phyloP scores from a whole-genome alignment of 345 rosid species.

The Salix viminalis region DNA sequence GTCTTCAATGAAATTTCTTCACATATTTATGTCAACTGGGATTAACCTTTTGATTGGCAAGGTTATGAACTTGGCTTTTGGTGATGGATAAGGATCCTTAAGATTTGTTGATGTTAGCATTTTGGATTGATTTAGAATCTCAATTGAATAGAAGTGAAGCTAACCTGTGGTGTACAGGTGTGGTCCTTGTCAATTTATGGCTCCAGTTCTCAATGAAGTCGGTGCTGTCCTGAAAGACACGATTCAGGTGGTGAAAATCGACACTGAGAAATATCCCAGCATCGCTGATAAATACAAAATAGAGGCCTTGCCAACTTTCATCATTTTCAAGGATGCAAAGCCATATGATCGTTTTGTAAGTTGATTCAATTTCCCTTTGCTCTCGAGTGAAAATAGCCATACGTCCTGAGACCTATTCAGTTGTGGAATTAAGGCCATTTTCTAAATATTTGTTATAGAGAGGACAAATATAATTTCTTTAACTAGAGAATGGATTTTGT shows the following conservation, averaged over 20 bases:
- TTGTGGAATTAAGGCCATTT: neutral
- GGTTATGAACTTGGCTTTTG: neutral
- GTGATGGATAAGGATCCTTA: neutral
- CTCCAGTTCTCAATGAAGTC: conserved; percentile 74
- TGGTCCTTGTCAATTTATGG: conserved; percentile 94
- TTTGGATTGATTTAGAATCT: neutral
- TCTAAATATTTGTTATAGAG: neutral
- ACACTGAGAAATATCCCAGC: conserved; percentile 82
- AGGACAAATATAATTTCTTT: neutral
- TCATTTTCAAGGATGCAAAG: conserved; percentile 77
- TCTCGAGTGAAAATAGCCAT: neutral
- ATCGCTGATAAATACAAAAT: conserved; percentile 69
- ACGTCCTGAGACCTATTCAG: neutral
- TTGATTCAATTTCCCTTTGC: conserved; percentile 4
- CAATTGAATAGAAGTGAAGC: neutral
- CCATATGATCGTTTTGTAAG: conserved; percentile 88
- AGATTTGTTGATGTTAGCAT: neutral
- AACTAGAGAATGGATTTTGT: neutral
- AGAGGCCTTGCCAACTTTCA: conserved; percentile 83
- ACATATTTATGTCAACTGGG: neutral
- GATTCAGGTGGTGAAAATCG: conserved; percentile 74
- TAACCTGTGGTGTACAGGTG: conserved; percentile 53
- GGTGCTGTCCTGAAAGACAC: conserved; percentile 57
- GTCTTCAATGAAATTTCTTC: neutral
- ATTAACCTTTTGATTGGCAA: neutral